phyloP scores from a whole-genome alignment of 164 flowering plant species.

The Vitis amurensis region DNA sequence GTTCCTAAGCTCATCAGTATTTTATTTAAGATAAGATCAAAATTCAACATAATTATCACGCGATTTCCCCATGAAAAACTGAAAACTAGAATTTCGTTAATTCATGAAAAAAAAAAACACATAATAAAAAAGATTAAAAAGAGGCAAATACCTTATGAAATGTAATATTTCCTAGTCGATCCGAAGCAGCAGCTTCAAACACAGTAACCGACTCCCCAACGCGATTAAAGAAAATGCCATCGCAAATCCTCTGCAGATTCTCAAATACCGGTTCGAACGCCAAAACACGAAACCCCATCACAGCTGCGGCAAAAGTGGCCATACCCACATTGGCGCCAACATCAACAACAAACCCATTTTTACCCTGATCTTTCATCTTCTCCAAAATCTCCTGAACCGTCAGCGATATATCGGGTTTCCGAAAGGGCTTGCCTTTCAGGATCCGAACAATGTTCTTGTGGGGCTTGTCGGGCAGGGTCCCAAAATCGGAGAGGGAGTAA shows the following conservation, averaged over 20 bases:
- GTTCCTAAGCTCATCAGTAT: too few relatives aligned
- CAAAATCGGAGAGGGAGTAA: conserved; percentile 85
- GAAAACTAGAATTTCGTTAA: too few relatives aligned
- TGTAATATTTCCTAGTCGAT: conserved; percentile 78
- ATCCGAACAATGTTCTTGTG: conserved; percentile 80
- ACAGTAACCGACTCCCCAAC: conserved; percentile 61
- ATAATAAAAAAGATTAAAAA: not conserved
- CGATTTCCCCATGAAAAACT: too few relatives aligned
- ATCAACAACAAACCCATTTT: conserved; percentile 68
- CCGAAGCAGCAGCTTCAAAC: conserved; percentile 93
- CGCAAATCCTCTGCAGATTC: conserved; percentile 97
- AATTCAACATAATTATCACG: too few relatives aligned
- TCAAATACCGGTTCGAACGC: conserved; percentile 96
- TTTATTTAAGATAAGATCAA: too few relatives aligned
- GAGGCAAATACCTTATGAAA: conserved; percentile 72
- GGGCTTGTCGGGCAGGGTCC: conserved; percentile 80
- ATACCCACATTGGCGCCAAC: conserved; percentile 98
- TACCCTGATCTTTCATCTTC: conserved; percentile 37
- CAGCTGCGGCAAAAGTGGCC: conserved; percentile 95
- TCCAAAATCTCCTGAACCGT: conserved; percentile 61
- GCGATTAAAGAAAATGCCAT: conserved; percentile 85
- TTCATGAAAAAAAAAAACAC: not conserved
- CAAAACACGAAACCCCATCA: conserved; percentile 85
- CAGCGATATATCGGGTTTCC: conserved; percentile 73
- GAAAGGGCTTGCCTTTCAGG: conserved; percentile 78